Percentiles rank a stretch among this genome's conserved stretches.
Evolutionary conservation across 805 yeast species (phyloP).

Genomic region (Lachancea mirantina): DNA sequence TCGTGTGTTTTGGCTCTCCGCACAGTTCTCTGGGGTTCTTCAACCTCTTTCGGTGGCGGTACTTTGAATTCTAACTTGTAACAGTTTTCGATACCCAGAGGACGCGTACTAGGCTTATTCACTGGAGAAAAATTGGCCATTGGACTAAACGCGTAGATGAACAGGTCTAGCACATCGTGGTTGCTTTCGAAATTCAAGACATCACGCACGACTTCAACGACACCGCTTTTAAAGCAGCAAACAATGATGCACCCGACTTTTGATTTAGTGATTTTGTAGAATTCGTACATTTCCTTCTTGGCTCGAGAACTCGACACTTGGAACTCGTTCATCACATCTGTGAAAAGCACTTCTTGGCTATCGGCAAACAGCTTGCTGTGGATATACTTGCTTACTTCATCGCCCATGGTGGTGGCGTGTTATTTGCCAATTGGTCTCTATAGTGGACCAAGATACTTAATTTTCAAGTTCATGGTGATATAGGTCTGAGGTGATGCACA

Average conservation of each 20-base stretch:
- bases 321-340: constrained; percentile 23
- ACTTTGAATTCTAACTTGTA: constrained; percentile 5
- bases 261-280: constrained; percentile 20
- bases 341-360: constrained; percentile 23
- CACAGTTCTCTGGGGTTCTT: constrained; percentile 7
- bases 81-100: constrained; percentile 5
- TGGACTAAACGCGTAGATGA: constrained; percentile 31
- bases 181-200: constrained; percentile 12
- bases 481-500: neutral
- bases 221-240: constrained; percentile 16
- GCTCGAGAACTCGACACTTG: constrained; percentile 22
- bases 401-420: too few species aligned
- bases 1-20: constrained; percentile 5
- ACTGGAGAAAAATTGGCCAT: constrained; percentile 14
- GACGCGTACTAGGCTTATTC: constrained; percentile 3
- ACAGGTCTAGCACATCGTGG: constrained; percentile 22
- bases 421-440: neutral
- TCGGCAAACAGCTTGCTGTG: constrained; percentile 22
- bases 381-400: constrained; percentile 10
- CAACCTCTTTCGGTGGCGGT: constrained; percentile 6
- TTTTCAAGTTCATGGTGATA: neutral
- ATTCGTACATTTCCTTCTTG: constrained; percentile 24
- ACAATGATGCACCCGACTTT: constrained; percentile 27
- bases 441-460: neutral
- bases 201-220: constrained; percentile 20